Percentiles rank a stretch among this genome's conserved stretches.
phyloP scores from a whole-genome alignment of 805 yeast species.

The Yarrowia keelungensis region DNA sequence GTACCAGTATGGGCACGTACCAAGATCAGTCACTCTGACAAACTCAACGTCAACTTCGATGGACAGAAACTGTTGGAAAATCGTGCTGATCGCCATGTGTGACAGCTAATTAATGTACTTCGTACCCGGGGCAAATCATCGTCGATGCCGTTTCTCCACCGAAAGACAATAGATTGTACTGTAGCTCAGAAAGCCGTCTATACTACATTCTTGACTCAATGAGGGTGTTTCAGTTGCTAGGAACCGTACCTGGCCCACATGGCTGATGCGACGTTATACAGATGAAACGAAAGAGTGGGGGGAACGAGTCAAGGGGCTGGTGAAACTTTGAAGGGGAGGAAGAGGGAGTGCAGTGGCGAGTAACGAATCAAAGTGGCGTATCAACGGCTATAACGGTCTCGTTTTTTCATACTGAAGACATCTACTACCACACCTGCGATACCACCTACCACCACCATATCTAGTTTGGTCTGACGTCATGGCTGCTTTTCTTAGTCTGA shows the following conservation, averaged over 20 bases:
- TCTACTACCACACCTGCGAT: too few relatives aligned
- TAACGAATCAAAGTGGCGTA: too few relatives aligned
- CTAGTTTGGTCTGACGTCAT: constrained; percentile 5
- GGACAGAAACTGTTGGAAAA: too few relatives aligned
- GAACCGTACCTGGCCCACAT: constrained; percentile 18
- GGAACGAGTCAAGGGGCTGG: constrained; percentile 1
- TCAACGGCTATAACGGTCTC: too few relatives aligned
- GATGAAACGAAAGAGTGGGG: constrained; percentile 24
- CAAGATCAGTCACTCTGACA: too few relatives aligned
- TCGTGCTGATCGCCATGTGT: not conserved
- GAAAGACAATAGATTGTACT: too few relatives aligned
- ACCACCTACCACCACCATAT: too few relatives aligned
- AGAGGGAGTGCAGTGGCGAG: too few relatives aligned
- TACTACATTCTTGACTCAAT: not conserved
- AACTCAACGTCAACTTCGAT: too few relatives aligned
- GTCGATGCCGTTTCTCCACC: not conserved
- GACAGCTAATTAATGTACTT: not conserved
- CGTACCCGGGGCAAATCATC: too few relatives aligned
- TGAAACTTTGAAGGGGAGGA: not conserved
- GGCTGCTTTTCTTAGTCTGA: not conserved
- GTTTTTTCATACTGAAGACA: too few relatives aligned
- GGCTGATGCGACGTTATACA: not conserved
- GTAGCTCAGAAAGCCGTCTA: not conserved
- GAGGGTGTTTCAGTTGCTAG: constrained; percentile 6
- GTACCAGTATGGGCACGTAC: too few relatives aligned